phyloP scores from a whole-genome alignment of 352 stramenopile species.

The Globisporangium yorkense region DNA sequence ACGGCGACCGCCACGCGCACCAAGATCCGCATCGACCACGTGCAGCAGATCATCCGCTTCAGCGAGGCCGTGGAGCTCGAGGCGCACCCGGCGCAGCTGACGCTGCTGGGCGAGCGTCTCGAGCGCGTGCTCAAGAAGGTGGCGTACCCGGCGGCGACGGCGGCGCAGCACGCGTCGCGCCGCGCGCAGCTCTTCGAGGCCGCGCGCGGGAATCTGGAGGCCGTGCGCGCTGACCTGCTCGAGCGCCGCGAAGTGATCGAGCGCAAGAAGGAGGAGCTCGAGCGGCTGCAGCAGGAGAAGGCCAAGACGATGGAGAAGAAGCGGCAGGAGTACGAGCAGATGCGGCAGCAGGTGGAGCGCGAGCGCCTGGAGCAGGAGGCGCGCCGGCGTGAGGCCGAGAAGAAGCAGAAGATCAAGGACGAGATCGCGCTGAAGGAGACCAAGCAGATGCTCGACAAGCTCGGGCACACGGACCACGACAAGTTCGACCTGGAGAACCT shows the following conservation, averaged over 20 bases:
- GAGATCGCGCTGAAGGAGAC: conserved; percentile 93
- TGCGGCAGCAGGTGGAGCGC: conserved; percentile 67
- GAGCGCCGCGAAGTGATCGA: conserved; percentile 94
- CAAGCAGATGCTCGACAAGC: conserved; percentile 70
- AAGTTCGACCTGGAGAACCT: conserved; percentile 70
- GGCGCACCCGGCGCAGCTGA: conserved; percentile 71
- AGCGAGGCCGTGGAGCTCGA: conserved; percentile 75
- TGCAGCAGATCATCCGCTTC: conserved; percentile 81
- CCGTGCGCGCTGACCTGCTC: conserved; percentile 85
- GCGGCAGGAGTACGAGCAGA: conserved; percentile 64
- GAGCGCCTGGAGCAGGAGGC: conserved; percentile 76
- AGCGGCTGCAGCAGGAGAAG: conserved; percentile 92
- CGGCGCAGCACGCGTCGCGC: conserved; percentile 5
- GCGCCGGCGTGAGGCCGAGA: conserved; percentile 88
- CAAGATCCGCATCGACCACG: conserved; percentile 83
- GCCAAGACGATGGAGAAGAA: conserved; percentile 82
- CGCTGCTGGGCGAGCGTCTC: conserved; percentile 62
- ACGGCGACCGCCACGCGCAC: conserved; percentile 43
- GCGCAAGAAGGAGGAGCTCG: conserved; percentile 95
- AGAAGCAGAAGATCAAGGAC: conserved; percentile 94
- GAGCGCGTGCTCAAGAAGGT: conserved; percentile 55
- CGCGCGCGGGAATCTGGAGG: conserved; percentile 54
- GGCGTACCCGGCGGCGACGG: conserved; percentile 10
- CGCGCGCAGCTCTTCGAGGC: conserved; percentile 66
- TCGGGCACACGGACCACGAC: conserved; percentile 65